Conservation (phyloP, 1,284 basidiomycete genomes). For the Tilletia walkeri region DNA sequence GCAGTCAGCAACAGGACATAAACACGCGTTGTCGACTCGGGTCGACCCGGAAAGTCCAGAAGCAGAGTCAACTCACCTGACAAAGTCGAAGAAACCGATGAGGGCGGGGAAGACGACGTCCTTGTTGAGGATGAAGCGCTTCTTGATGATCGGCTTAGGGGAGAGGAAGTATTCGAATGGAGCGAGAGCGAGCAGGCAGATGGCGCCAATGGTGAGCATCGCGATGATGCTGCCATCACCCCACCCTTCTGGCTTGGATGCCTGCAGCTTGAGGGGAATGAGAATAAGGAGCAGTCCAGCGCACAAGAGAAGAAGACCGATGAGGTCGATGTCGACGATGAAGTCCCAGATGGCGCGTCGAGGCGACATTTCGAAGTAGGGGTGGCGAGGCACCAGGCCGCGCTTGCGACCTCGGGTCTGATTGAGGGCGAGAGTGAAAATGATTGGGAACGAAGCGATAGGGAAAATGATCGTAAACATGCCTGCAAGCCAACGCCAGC, state of each 20-base stretch:
- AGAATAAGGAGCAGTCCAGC: constrained; percentile 50
- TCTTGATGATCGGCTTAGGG: constrained; percentile 46
- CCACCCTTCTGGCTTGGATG: constrained; percentile 37
- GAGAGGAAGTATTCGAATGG: constrained; percentile 41
- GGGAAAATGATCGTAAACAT: constrained; percentile 52
- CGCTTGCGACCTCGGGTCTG: constrained; percentile 40
- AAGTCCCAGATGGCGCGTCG: neutral
- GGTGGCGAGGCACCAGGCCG: constrained; percentile 40
- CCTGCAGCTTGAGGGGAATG: constrained; percentile 41
- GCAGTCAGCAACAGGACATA: too few relatives aligned
- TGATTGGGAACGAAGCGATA: constrained; percentile 43
- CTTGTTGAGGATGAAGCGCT: constrained; percentile 48
- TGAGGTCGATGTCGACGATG: constrained; percentile 39
- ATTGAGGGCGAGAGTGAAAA: constrained; percentile 40
- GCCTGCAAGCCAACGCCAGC: constrained; percentile 52
- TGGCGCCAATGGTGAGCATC: constrained; percentile 46
- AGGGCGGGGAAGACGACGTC: constrained; percentile 46
- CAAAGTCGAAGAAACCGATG: constrained; percentile 53
- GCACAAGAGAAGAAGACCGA: constrained; percentile 48
- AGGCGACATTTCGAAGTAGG: constrained; percentile 35
- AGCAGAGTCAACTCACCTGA: constrained; percentile 18
- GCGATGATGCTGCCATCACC: constrained; percentile 47
- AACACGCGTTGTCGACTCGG: too few relatives aligned
- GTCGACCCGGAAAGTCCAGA: too few relatives aligned
- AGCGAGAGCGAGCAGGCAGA: constrained; percentile 36